These are phyloP conservation scores for Stephanodiscus minutulus DNA, from an alignment of 108 stramenopile species.

Conservation along the genomic window DNA sequence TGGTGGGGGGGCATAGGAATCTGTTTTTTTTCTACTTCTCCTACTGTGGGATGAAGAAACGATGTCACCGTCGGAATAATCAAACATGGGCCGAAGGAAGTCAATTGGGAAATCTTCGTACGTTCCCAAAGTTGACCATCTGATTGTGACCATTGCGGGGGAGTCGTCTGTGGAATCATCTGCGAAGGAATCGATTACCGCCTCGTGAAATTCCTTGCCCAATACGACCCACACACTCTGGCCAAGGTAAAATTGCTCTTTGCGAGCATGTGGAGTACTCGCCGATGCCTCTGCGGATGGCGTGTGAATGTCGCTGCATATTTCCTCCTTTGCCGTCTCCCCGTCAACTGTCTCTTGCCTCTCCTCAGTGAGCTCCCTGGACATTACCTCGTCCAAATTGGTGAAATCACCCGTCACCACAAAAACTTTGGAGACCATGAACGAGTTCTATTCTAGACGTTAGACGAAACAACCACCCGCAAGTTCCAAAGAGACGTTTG, in stretches of 20 bases:
- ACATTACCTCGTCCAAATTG: not conserved
- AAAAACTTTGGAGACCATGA: not conserved
- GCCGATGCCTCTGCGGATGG: not conserved
- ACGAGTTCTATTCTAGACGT: no score
- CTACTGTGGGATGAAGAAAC: not conserved
- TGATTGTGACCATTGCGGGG: not conserved
- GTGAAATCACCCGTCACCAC: not conserved
- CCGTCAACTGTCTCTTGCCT: not conserved
- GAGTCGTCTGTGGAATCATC: not conserved
- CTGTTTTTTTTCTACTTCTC: constrained; percentile 11
- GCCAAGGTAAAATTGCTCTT: not conserved
- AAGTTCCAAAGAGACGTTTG: not conserved
- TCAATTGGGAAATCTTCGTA: not conserved
- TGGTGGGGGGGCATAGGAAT: not conserved
- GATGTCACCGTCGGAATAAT: not conserved
- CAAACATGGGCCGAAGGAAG: not conserved
- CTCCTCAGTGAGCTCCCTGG: not conserved
- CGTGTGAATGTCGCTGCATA: not conserved
- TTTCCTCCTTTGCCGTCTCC: not conserved
- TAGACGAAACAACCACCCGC: not conserved
- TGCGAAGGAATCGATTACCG: not conserved
- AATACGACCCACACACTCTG: constrained; percentile 4
- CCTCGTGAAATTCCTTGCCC: not conserved
- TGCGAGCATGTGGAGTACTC: not conserved
- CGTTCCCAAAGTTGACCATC: not conserved